Conservation (phyloP, 441 rosid genomes). For the Theobroma grandiflorum region DNA sequence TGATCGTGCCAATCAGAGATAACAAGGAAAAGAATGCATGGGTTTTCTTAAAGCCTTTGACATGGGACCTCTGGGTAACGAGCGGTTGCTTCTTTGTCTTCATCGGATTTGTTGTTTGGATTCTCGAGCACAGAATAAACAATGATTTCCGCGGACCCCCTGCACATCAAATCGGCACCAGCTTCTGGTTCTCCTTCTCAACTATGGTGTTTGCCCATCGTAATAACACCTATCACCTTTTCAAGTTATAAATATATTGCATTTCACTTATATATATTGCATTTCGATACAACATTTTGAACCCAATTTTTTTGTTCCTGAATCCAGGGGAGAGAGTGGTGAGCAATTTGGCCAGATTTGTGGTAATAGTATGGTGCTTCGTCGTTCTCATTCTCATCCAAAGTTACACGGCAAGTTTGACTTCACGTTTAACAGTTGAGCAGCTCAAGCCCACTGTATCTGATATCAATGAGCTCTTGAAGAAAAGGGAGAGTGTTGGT, state of each 20-base stretch:
- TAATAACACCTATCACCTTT: slow-evolving; percentile 25
- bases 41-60: slow-evolving; percentile 64
- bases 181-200: slow-evolving; percentile 75
- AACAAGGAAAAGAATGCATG: slow-evolving; percentile 37
- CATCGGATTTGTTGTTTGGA: slow-evolving; percentile 64
- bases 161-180: slow-evolving; percentile 57
- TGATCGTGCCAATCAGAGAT: slow-evolving; percentile 52
- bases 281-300: neutral
- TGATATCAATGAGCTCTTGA: slow-evolving; percentile 47
- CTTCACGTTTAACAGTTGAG: slow-evolving; percentile 60
- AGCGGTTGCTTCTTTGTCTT: slow-evolving; percentile 49
- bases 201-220: slow-evolving; percentile 71
- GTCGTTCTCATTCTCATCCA: slow-evolving; percentile 65
- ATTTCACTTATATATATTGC: no score
- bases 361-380: slow-evolving; percentile 66
- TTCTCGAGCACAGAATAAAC: slow-evolving; percentile 61
- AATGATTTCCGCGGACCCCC: slow-evolving; percentile 63
- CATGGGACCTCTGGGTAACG: slow-evolving; percentile 61
- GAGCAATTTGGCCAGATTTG: slow-evolving; percentile 55
- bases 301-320: neutral
- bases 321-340: slow-evolving; percentile 56
- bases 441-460: slow-evolving; percentile 50
- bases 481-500: slow-evolving; percentile 57
- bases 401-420: slow-evolving; percentile 69
- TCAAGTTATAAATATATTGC: no score